These are phyloP conservation scores for Penicillium atrosanguineum DNA, from an alignment of 495 filamentous ascomycete species.

Conservation along the genomic window DNA sequence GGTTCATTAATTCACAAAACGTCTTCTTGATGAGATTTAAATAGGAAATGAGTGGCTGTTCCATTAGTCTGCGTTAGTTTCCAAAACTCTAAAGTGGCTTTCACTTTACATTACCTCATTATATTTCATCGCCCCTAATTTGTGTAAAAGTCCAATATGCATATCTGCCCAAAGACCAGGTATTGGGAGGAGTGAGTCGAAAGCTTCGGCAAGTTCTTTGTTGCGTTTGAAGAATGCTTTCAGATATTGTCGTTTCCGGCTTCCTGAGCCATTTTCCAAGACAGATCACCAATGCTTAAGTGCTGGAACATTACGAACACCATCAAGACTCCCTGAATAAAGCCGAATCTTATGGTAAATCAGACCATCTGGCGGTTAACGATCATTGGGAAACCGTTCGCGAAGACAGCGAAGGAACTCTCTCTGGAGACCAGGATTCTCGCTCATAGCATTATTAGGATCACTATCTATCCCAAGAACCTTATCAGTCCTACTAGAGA, in stretches of 20 bases:
- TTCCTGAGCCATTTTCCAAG: background rate
- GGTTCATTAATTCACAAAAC: too few relatives aligned
- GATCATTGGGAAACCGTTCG: constrained; percentile 12
- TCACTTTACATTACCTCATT: constrained; percentile 5
- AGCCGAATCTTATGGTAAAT: constrained; percentile 14
- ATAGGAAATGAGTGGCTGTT: too few relatives aligned
- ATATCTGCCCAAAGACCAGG: constrained; percentile 9
- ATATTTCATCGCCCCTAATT: constrained; percentile 11
- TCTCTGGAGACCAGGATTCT: constrained; percentile 1
- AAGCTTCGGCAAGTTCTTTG: background rate
- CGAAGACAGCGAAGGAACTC: constrained; percentile 5
- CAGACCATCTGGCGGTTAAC: constrained; percentile 8
- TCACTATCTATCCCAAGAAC: too few relatives aligned
- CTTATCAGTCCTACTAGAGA: too few relatives aligned
- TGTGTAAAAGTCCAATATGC: constrained; percentile 13
- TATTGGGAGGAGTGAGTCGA: constrained; percentile 6
- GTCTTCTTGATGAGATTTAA: too few relatives aligned
- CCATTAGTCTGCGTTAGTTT: too few relatives aligned
- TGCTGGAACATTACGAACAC: too few relatives aligned
- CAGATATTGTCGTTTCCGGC: constrained; percentile 7
- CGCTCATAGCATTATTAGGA: too few relatives aligned
- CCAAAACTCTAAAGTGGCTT: too few relatives aligned
- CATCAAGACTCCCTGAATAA: too few relatives aligned
- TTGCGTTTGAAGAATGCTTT: constrained; percentile 3
- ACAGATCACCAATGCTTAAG: constrained; percentile 10